A percentile compares a stretch with the other conserved stretches of the same genome.
Conservation (phyloP, 1,139 yeast species). For the Sugiyamaella pinicola region DNA sequence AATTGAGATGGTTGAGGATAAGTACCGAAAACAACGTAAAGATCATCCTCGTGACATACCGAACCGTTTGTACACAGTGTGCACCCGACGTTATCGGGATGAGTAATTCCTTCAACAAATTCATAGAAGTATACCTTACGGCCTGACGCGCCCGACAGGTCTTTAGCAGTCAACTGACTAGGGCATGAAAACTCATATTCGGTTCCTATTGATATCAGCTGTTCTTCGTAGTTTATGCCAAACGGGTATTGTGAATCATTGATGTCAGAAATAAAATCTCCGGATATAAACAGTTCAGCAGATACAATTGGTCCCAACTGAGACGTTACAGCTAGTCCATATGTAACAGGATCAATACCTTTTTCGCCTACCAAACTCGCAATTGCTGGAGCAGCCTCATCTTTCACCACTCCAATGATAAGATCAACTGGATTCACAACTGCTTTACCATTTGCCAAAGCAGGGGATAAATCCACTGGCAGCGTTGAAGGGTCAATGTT, state of each 20-base stretch:
- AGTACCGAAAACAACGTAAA: conserved; percentile 39
- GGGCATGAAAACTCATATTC: conserved; percentile 35
- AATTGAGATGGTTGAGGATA: conserved; percentile 25
- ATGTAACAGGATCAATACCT: conserved; percentile 17
- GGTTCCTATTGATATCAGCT: conserved; percentile 31
- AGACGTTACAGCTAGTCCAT: conserved; percentile 22
- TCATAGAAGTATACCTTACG: conserved; percentile 34
- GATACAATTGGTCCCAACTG: conserved; percentile 21
- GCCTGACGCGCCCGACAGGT: conserved; percentile 4
- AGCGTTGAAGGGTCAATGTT: conserved; percentile 34
- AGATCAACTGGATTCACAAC: conserved; percentile 34
- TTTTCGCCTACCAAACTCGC: conserved; percentile 19
- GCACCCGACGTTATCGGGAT: conserved; percentile 29
- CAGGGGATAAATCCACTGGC: conserved; percentile 29
- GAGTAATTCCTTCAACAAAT: conserved; percentile 36
- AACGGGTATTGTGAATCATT: conserved; percentile 17
- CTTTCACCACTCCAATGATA: conserved; percentile 35
- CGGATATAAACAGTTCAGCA: neutral
- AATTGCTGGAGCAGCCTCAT: conserved; percentile 36
- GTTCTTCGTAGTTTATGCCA: conserved; percentile 18
- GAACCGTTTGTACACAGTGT: conserved; percentile 31
- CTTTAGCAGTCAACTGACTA: conserved; percentile 27
- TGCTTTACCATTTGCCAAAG: conserved; percentile 27
- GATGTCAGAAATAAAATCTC: conserved; percentile 17
- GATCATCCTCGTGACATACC: conserved; percentile 42